Percentiles rank a stretch among this genome's conserved stretches.
These are phyloP conservation scores for Irpex lacteus DNA, from an alignment of 1,284 basidiomycete species.

Conservation along the genomic window DNA sequence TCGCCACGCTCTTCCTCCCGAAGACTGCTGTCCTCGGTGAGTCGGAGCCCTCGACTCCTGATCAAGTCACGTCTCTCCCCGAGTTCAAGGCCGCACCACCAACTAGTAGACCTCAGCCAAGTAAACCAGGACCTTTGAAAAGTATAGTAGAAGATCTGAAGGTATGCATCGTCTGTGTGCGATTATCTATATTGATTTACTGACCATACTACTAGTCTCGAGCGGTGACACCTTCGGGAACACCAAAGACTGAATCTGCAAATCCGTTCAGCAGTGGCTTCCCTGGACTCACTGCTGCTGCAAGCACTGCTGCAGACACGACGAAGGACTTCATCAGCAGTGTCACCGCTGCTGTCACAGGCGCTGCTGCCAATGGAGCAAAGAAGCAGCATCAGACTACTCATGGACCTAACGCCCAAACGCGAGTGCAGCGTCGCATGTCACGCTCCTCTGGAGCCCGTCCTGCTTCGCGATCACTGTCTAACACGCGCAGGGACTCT, in stretches of 20 bases:
- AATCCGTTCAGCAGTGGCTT: constrained; percentile 40
- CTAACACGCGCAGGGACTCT: constrained; percentile 42
- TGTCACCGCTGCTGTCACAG: constrained; percentile 19
- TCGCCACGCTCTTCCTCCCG: constrained; percentile 78
- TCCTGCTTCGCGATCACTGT: constrained; percentile 40
- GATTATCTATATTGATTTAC: not conserved
- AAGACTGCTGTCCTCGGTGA: constrained; percentile 63
- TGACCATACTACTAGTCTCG: constrained; percentile 33
- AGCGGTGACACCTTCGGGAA: constrained; percentile 34
- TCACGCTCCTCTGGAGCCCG: constrained; percentile 35
- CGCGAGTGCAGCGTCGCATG: constrained; percentile 27
- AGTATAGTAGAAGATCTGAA: constrained; percentile 78
- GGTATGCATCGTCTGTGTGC: constrained; percentile 37
- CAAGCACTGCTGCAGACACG: constrained; percentile 10
- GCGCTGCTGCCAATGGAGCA: constrained; percentile 14
- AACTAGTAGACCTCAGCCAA: constrained; percentile 12
- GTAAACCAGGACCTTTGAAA: constrained; percentile 38
- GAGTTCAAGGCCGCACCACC: constrained; percentile 24
- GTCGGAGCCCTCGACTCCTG: constrained; percentile 46
- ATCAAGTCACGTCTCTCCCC: constrained; percentile 17
- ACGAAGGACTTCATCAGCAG: constrained; percentile 23
- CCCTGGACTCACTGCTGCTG: constrained; percentile 19
- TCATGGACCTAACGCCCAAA: constrained; percentile 23
- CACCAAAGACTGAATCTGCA: constrained; percentile 34
- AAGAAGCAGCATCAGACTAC: constrained; percentile 28